Evolutionary conservation across 345 rosid genomes (phyloP), one percentile per base, ranked within the genome.

Genomic region (Ricinus communis): DNA sequence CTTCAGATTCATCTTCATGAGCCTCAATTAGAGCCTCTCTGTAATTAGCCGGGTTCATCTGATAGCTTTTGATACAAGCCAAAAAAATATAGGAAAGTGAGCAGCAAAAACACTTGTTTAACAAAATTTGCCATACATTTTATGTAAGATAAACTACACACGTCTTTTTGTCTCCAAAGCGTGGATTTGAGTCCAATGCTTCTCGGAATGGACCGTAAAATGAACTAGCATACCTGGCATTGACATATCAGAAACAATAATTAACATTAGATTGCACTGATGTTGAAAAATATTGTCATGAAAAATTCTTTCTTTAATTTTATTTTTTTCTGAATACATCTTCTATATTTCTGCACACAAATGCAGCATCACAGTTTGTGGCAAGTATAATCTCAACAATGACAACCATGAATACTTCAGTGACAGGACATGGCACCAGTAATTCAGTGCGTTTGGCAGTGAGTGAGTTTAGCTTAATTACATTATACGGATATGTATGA

Each of bases 141-240:
- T 41, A 47, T 25, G 65, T 22, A 1, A 3, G 22, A 62, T 68
- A 40, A 45, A 54, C 36, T 36, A 65, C 82, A 54, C 83, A 94
- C 97, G 97, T 91, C 76, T 90, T 94, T 74, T 94, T 94, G 80
- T 90, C 97, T 58, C 97, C 97, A 77, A 88, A 94, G 57, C 97
- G 95, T 63, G 97, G 98, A 55, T 88, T 94, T 43, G 98, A 94
- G 58, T 91, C 96, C 57, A 94, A 36, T 21, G 98, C 98, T 78
- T 94, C 98, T 67, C 97, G 82, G 72, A 94, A 94, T 38, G 98
- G 98, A 62, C 98, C 98, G 51, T 94, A 94, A 59, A 91, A 94
- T 52, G 98, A 86, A 85, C 97, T 94, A 10, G 98, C 97, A 66
- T 94, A 91, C 79, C 98, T 91, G 83, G 50, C 36, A 75, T 28